Base-by-base conservation (phyloP, 371 early-diverging fungal species). In the Smittium mucronatum region DNA sequence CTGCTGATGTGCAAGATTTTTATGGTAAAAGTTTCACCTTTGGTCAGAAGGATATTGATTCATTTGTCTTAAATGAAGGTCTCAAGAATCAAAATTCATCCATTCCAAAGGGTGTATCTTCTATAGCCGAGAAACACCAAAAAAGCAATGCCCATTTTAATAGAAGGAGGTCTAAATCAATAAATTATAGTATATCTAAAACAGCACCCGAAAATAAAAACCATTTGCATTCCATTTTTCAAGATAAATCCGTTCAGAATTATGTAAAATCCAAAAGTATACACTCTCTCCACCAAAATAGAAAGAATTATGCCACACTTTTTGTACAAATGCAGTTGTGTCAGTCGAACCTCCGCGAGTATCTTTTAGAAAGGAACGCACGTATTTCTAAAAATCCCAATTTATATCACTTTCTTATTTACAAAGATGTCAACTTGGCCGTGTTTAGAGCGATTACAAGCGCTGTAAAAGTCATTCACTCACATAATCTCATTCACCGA, bases 401-500 rank as follows among this genome's bases (percentile, higher is more conserved):
- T 47, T 33, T 35, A n/a, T 35, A 31, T 31, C 2, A 58, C 16
- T 29, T 16, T 16, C 70, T 78, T 31, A 75, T 76, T 2, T 74
- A 78, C 64, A 71, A 76, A 2, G 70, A 73, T 16, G 67, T 75
- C 70, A 79, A 73, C 32, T 33, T 76, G 35, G 68, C 75, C 64
- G 72, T 92, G 35, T 88, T 91, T 64, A 80, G 87, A 26, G 87
- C 94, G 72, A 89, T 98, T 1, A 74, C 97, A 28, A 88, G 91
- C 73, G 99, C 93, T 0, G 76, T 98, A 17, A 91, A 86, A 31
- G 87, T 89, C 74, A 88, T 94, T 57, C 93, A 93, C 73, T 81
- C 85, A 1, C 83, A 89, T 73, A 92, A 91, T 36, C 90, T 98
- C 77, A 97, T 98, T 58, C 99, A 99, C 76, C 84, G 99, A 69